Evolutionary conservation across 1,284 basidiomycete species (phyloP).

Genomic region (Papiliotrema flavescens): DNA sequence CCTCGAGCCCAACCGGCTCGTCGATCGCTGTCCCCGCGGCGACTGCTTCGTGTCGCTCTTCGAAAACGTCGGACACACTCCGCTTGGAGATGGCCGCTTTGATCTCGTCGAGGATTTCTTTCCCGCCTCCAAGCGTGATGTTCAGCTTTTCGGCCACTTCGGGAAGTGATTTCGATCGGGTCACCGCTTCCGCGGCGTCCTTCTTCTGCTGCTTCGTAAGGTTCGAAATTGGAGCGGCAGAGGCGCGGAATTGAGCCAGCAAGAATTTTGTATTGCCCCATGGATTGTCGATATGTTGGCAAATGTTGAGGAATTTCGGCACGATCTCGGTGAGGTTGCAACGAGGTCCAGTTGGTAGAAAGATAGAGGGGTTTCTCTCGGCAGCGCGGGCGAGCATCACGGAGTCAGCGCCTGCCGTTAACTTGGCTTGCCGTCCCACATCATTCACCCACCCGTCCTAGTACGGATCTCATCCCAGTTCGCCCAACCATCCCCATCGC

Average conservation of each 20-base stretch:
- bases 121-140: conserved; percentile 15
- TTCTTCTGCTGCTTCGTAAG: conserved; percentile 61
- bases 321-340: conserved; percentile 69
- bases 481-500: conserved; percentile 77
- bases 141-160: conserved; percentile 55
- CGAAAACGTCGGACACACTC: conserved; percentile 14
- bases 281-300: conserved; percentile 66
- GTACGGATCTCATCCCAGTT: conserved; percentile 72
- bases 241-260: conserved; percentile 67
- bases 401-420: conserved; percentile 67
- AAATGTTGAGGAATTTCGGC: conserved; percentile 69
- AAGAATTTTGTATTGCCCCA: conserved; percentile 92
- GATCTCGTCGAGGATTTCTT: conserved; percentile 32
- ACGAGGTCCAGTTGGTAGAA: conserved; percentile 63
- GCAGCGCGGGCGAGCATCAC: conserved; percentile 96
- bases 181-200: conserved; percentile 56
- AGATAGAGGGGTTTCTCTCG: conserved; percentile 87
- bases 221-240: conserved; percentile 52
- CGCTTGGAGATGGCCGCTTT: conserved; percentile 11
- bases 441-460: conserved; percentile 60
- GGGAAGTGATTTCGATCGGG: conserved; percentile 64
- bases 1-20: conserved; percentile 17
- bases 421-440: conserved; percentile 6
- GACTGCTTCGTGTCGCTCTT: conserved; percentile 24
- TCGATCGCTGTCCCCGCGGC: conserved; percentile 17